These are phyloP conservation scores for Boletellus deceptivus DNA, from an alignment of 1,284 basidiomycete species.

Conservation along the genomic window DNA sequence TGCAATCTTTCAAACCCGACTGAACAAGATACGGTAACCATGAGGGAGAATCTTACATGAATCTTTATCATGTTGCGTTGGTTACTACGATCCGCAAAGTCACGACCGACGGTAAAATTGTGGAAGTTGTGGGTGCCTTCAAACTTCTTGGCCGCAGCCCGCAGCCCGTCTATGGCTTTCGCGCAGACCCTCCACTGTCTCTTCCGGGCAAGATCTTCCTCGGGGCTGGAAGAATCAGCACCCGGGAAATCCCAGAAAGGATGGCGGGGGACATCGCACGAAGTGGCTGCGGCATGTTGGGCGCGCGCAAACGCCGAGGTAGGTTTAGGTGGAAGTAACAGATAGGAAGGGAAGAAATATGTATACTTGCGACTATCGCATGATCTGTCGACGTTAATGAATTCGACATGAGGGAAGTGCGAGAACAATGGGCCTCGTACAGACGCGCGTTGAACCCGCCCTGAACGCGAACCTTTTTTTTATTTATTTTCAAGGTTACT, in stretches of 20 bases:
- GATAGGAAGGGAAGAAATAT: constrained; percentile 94
- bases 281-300: constrained; percentile 23
- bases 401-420: not conserved
- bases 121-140: constrained; percentile 93
- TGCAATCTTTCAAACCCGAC: constrained; percentile 49
- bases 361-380: constrained; percentile 97
- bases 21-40: not conserved
- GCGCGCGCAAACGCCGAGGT: constrained; percentile 58
- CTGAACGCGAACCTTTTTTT: constrained; percentile 66
- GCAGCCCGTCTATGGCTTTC: constrained; percentile 56
- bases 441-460: constrained; percentile 91
- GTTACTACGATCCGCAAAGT: constrained; percentile 80
- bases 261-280: constrained; percentile 27
- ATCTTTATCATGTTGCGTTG: constrained; percentile 85
- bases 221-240: constrained; percentile 38
- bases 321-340: constrained; percentile 89
- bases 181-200: constrained; percentile 63
- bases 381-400: constrained; percentile 45
- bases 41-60: constrained; percentile 49
- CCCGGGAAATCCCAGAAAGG: constrained; percentile 49
- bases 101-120: constrained; percentile 92
- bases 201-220: constrained; percentile 62
- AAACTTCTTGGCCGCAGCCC: constrained; percentile 60
- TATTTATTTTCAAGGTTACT: not conserved
- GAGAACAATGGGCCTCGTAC: constrained; percentile 43